phyloP scores from a whole-genome alignment of 768 basidiomycete species.

The Rhizopogon vulgaris region DNA sequence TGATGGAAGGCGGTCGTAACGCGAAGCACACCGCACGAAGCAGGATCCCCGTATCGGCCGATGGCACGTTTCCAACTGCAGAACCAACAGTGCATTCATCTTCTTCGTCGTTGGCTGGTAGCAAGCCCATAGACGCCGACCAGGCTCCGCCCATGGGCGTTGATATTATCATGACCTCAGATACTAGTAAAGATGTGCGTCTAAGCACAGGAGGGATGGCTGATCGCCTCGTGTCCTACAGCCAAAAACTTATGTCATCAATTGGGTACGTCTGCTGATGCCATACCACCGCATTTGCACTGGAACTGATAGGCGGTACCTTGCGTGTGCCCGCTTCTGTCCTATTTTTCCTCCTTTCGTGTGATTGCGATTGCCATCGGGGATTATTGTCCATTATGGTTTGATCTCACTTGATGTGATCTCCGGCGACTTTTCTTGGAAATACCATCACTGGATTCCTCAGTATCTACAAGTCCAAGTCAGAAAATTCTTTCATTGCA shows the following conservation, averaged over 20 bases:
- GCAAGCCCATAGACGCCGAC: conserved; percentile 9
- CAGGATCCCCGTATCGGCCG: conserved; percentile 12
- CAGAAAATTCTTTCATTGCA: conserved; percentile 12
- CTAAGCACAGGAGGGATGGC: conserved; percentile 32
- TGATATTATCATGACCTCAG: conserved; percentile 24
- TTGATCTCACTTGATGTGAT: conserved; percentile 15
- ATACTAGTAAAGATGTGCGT: conserved; percentile 9
- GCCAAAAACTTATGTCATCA: conserved; percentile 38
- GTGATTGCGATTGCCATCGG: conserved; percentile 6
- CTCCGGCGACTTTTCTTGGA: conserved; percentile 15
- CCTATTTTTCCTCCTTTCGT: conserved; percentile 11
- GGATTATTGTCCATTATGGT: conserved; percentile 11
- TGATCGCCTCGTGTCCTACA: conserved; percentile 43
- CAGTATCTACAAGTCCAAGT: conserved; percentile 24
- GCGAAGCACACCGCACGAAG: conserved; percentile 11
- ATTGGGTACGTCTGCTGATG: conserved; percentile 36
- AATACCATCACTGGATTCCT: conserved; percentile 8
- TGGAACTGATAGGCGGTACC: conserved; percentile 21
- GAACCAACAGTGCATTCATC: conserved; percentile 8
- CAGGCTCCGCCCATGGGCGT: conserved; percentile 17
- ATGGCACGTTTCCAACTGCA: conserved; percentile 7
- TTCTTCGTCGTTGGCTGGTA: conserved; percentile 10
- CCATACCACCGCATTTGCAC: conserved; percentile 11
- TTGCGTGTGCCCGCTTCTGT: conserved; percentile 10
- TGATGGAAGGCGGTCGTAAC: conserved; percentile 11